A percentile compares a stretch with the other conserved stretches of the same genome.
Evolutionary conservation across 345 rosid species (phyloP).

Genomic region (Psidium guajava): DNA sequence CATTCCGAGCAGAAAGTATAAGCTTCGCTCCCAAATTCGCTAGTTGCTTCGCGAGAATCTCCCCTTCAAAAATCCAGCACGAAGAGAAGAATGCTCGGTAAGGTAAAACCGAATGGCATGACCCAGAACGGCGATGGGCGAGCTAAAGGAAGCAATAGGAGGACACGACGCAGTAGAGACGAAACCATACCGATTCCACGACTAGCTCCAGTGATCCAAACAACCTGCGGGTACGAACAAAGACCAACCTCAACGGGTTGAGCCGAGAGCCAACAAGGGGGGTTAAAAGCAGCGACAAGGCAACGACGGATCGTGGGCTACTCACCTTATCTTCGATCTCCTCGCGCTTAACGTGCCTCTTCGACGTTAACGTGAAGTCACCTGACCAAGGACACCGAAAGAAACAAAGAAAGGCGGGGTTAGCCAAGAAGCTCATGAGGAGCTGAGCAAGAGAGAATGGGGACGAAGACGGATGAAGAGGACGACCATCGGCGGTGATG

Average conservation of each 20-base stretch:
- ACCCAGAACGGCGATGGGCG: background rate
- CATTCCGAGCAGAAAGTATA: slow-evolving; percentile 78
- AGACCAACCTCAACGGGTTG: background rate
- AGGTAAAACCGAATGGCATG: background rate
- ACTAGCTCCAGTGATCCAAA: slow-evolving; percentile 97
- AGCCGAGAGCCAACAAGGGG: background rate
- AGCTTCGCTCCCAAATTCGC: slow-evolving; percentile 85
- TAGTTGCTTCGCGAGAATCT: slow-evolving; percentile 75
- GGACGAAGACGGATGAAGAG: background rate
- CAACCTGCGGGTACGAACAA: slow-evolving; percentile 31
- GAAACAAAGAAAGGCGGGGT: background rate
- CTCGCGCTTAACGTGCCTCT: slow-evolving; percentile 56
- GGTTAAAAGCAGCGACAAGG: background rate
- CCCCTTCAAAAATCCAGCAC: slow-evolving; percentile 33
- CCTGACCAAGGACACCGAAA: slow-evolving; percentile 24
- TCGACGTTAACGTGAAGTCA: slow-evolving; percentile 62
- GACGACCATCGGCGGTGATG: slow-evolving; percentile 51
- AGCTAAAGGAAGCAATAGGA: background rate
- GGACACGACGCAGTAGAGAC: background rate
- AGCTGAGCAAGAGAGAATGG: background rate
- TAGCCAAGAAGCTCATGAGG: background rate
- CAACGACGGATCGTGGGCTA: background rate
- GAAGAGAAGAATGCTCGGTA: background rate
- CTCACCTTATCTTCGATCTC: slow-evolving; percentile 74
- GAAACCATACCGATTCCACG: slow-evolving; percentile 74